phyloP scores from a whole-genome alignment of 2,329 filamentous ascomycete species.

The Fusarium setosum region DNA sequence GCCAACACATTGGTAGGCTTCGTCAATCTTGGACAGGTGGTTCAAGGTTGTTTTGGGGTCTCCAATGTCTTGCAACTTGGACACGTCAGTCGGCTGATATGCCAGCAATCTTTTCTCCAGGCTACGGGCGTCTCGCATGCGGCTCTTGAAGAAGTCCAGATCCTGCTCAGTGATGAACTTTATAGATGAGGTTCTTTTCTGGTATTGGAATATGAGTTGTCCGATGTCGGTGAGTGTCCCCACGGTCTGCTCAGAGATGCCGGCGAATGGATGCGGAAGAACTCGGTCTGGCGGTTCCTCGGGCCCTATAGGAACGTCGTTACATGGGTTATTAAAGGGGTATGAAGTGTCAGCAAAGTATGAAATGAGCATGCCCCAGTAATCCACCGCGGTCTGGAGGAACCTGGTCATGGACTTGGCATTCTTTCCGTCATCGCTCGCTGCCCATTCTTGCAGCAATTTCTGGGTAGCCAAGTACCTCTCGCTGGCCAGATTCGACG shows the following conservation, averaged over 20 bases:
- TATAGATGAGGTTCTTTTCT: constrained; percentile 24
- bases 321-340: not conserved
- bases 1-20: constrained; percentile 30
- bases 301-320: not conserved
- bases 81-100: constrained; percentile 9
- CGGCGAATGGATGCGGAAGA: constrained; percentile 32
- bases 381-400: constrained; percentile 34
- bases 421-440: not conserved
- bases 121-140: constrained; percentile 19
- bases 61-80: constrained; percentile 21
- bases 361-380: constrained; percentile 39
- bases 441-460: not conserved
- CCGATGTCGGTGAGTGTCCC: constrained; percentile 27
- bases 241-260: constrained; percentile 27
- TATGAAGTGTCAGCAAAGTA: constrained; percentile 29
- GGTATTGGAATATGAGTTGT: constrained; percentile 30
- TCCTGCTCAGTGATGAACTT: constrained; percentile 33
- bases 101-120: constrained; percentile 26
- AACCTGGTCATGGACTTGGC: not conserved
- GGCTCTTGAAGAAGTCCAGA: constrained; percentile 22
- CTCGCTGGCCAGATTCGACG: constrained; percentile 31
- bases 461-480: constrained; percentile 15
- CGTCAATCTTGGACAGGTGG: constrained; percentile 31
- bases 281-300: not conserved
- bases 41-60: constrained; percentile 25